Percentiles rank a stretch among this genome's conserved stretches.
These are phyloP conservation scores for Bondarzewia mesenterica DNA, from an alignment of 1,284 basidiomycete genomes.

Conservation along the genomic window DNA sequence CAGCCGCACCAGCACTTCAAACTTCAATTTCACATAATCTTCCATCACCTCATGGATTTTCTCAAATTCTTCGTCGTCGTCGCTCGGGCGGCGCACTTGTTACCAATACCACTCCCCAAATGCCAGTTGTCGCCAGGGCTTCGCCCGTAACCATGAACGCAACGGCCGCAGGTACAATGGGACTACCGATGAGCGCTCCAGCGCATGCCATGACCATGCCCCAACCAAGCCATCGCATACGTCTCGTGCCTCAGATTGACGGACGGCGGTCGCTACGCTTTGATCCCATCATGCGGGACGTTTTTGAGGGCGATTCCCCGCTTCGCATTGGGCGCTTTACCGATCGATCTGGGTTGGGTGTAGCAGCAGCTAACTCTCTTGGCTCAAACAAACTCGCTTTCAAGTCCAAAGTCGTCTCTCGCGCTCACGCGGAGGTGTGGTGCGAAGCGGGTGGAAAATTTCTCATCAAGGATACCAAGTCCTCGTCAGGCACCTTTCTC, in stretches of 20 bases:
- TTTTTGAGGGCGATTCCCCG: slow-evolving; percentile 57
- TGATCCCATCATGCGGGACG: slow-evolving; percentile 86
- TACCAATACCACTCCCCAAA: slow-evolving; percentile 19
- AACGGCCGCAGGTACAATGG: slow-evolving; percentile 1
- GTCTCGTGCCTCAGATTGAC: slow-evolving; percentile 93
- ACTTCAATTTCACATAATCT: slow-evolving; percentile 20
- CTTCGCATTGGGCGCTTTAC: slow-evolving; percentile 91
- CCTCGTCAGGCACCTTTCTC: slow-evolving; percentile 89
- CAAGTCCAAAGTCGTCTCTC: slow-evolving; percentile 92
- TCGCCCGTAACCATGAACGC: not conserved
- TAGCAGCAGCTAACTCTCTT: slow-evolving; percentile 62
- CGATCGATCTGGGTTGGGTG: slow-evolving; percentile 66
- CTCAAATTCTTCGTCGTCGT: slow-evolving; percentile 28
- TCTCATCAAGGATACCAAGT: slow-evolving; percentile 88
- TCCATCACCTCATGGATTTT: slow-evolving; percentile 19
- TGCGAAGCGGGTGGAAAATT: slow-evolving; percentile 57
- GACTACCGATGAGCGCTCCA: slow-evolving; percentile 1
- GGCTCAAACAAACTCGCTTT: slow-evolving; percentile 86
- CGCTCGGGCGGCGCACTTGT: slow-evolving; percentile 28
- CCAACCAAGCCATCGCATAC: slow-evolving; percentile 44
- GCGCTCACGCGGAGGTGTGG: slow-evolving; percentile 95
- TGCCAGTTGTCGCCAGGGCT: slow-evolving; percentile 13
- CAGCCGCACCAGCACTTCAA: slow-evolving; percentile 21
- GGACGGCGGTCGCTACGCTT: slow-evolving; percentile 85
- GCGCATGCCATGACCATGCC: not conserved